Evolutionary conservation across 23 red algal genomes (phyloP).

Genomic region (Gracilariopsis chorda): DNA sequence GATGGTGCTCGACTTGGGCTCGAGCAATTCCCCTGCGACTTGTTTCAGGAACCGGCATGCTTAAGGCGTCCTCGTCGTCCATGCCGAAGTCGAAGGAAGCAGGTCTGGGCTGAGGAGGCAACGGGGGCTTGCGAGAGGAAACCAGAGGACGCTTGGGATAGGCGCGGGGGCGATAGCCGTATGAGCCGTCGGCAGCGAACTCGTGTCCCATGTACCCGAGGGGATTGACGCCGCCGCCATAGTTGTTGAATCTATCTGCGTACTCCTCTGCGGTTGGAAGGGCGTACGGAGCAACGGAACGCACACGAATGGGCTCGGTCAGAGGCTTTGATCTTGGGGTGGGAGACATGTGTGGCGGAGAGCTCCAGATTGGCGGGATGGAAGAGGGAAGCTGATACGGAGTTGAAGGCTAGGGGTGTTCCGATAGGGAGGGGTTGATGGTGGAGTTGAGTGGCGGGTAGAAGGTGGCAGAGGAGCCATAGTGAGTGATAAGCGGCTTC

Average conservation of each 20-base stretch:
- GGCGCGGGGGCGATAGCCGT: neutral
- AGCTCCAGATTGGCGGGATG: too few relatives aligned
- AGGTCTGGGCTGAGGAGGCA: neutral
- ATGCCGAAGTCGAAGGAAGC: neutral
- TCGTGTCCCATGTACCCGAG: constrained; percentile 30
- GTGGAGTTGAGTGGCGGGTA: too few relatives aligned
- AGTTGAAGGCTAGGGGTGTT: too few relatives aligned
- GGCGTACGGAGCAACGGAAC: neutral
- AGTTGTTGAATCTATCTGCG: constrained; percentile 19
- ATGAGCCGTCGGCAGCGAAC: constrained; percentile 18
- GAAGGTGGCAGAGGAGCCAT: too few relatives aligned
- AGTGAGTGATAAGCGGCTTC: too few relatives aligned
- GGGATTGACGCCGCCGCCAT: constrained; percentile 16
- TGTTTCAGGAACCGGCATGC: neutral
- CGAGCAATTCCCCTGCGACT: neutral
- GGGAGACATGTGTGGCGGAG: neutral
- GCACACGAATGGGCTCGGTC: neutral
- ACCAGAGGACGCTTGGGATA: neutral
- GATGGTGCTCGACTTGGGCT: neutral
- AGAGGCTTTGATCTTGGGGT: neutral
- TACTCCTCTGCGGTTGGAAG: neutral
- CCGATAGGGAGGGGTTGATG: too few relatives aligned
- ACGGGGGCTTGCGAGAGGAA: neutral
- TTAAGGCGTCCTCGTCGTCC: constrained; percentile 1
- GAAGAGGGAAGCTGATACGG: too few relatives aligned